Conservation (phyloP, 768 basidiomycete species). For the Chalciporus chontae region DNA sequence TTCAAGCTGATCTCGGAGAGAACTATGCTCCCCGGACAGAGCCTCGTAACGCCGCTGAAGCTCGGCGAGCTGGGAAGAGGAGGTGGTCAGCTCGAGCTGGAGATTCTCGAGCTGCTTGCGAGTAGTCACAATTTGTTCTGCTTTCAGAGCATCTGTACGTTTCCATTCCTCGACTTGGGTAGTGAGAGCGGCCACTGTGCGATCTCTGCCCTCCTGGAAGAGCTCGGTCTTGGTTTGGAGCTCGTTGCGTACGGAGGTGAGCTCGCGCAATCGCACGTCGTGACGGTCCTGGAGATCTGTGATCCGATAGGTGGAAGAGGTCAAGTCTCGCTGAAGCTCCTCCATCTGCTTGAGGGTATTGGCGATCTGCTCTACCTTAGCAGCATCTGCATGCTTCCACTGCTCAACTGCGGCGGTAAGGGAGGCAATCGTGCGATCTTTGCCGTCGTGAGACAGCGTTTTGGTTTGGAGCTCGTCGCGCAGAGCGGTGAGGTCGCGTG, state of each 20-base stretch:
- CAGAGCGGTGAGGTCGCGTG: background rate
- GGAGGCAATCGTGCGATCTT: background rate
- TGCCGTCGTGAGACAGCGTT: background rate
- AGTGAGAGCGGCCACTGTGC: background rate
- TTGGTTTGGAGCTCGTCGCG: background rate
- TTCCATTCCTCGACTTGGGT: slow-evolving; percentile 2
- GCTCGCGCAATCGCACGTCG: background rate
- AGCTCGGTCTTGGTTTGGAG: background rate
- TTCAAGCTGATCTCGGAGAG: background rate
- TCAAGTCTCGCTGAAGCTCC: background rate
- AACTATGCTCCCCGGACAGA: background rate
- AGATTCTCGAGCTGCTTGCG: background rate
- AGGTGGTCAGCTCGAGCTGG: background rate
- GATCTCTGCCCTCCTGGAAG: background rate
- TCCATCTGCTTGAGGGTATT: background rate
- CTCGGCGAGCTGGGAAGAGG: background rate
- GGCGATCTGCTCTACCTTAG: background rate
- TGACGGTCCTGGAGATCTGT: background rate
- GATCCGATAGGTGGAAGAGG: background rate
- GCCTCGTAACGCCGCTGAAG: background rate
- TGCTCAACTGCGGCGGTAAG: background rate
- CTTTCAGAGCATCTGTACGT: background rate
- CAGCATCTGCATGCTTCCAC: background rate
- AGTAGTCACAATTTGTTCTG: background rate
- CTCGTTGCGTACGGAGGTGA: background rate